Conservation (phyloP, 2,329 filamentous ascomycete species). For the Colletotrichum limetticola region DNA sequence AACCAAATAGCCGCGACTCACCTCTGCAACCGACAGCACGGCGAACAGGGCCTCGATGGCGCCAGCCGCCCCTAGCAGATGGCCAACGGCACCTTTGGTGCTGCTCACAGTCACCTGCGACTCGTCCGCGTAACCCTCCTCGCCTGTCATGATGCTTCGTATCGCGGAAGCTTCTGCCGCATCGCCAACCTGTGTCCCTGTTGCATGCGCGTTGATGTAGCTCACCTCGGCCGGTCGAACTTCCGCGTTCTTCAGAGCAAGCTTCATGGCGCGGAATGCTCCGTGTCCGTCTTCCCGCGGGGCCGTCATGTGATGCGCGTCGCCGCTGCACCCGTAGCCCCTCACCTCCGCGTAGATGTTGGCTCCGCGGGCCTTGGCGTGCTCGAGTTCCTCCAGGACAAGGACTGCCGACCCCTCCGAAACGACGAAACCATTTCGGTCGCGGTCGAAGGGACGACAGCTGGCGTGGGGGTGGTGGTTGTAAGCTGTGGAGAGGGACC, state of each 20-base stretch:
- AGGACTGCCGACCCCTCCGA: constrained; percentile 91
- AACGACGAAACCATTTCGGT: constrained; percentile 88
- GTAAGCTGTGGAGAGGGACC: constrained; percentile 84
- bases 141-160: constrained; percentile 78
- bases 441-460: constrained; percentile 87
- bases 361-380: constrained; percentile 83
- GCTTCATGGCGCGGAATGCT: constrained; percentile 85
- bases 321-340: constrained; percentile 91
- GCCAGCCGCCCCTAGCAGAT: constrained; percentile 90
- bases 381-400: constrained; percentile 89
- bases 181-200: constrained; percentile 87
- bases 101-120: constrained; percentile 84
- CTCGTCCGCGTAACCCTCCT: constrained; percentile 71
- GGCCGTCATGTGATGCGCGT: constrained; percentile 94
- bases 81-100: constrained; percentile 92
- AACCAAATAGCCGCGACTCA: constrained; percentile 53
- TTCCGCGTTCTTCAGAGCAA: constrained; percentile 78
- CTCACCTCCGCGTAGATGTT: constrained; percentile 87
- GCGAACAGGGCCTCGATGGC: constrained; percentile 91
- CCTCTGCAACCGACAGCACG: constrained; percentile 81
- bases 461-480: constrained; percentile 77
- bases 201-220: constrained; percentile 97
- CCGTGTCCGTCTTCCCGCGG: constrained; percentile 85
- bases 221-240: constrained; percentile 78
- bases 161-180: constrained; percentile 89